Evolutionary conservation across 2,329 filamentous ascomycete species (phyloP).

Genomic region (Sclerotinia trifoliorum): DNA sequence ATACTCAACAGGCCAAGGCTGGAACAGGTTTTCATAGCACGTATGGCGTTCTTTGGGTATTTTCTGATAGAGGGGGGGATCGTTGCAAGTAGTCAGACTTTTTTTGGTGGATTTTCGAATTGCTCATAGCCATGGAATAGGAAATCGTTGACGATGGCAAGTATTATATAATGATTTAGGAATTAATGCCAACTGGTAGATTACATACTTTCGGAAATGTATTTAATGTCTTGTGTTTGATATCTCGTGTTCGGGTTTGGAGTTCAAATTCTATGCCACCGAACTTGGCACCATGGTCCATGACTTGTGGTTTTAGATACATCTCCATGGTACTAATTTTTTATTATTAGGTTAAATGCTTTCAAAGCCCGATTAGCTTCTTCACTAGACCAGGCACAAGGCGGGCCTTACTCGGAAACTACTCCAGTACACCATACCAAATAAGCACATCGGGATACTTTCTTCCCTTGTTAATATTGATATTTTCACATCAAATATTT

Average conservation of each 20-base stretch:
- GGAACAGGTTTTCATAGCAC: slow-evolving; percentile 12
- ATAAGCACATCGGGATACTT: slow-evolving; percentile 1
- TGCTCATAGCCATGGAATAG: slow-evolving; percentile 11
- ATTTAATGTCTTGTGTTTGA: neutral
- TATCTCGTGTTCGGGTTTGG: neutral
- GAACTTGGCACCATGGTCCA: neutral
- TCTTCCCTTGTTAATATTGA: slow-evolving; percentile 8
- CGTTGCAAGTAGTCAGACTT: neutral
- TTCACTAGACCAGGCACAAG: neutral
- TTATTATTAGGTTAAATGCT: neutral
- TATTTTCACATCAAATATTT: slow-evolving; percentile 11
- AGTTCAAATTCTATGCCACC: neutral
- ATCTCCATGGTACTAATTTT: too few species aligned
- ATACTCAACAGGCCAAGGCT: neutral
- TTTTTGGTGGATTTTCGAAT: slow-evolving; percentile 1
- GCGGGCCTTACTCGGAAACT: slow-evolving; percentile 20
- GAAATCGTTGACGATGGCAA: slow-evolving; percentile 16
- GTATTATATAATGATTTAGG: slow-evolving; percentile 26
- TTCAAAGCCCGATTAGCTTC: neutral
- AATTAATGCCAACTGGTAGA: slow-evolving; percentile 22
- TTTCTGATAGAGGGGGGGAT: slow-evolving; percentile 2
- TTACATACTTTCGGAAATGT: neutral
- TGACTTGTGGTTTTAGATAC: neutral
- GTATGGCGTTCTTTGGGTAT: slow-evolving; percentile 22
- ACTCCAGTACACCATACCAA: neutral